Base-by-base conservation (phyloP, 306 rosid genomes). In the Vicia faba region DNA sequence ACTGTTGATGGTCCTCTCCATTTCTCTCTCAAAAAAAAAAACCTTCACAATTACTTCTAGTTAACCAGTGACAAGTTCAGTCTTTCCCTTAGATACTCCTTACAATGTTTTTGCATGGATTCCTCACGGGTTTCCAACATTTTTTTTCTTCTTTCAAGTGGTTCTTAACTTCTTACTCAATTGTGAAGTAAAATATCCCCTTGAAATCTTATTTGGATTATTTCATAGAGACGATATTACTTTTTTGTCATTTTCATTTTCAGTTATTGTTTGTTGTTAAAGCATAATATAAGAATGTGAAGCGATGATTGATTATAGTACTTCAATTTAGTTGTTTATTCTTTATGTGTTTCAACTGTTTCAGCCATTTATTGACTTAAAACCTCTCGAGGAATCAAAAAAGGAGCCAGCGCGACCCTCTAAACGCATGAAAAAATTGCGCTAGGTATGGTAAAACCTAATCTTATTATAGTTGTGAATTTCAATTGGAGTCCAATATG, bases 321-420 rank as follows among this genome's bases (percentile, higher is more conserved):
- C 50, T 80, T 69, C 73, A 54, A 26, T 69, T 8, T 55, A 62
- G 16, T 13, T 63, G 62, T 41, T 35, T 67, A 29, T 58, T 33
- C 15, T 35, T 70, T 16, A 28, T 8, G 0, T 69, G 23, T 71
- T 14, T 80, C 76, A 56, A 65, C 72, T 72, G 41, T 80, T 82
- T 93, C 96, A 92, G 97, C 97, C 97, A 63, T 83, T 72, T 61
- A 79, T 92, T 51, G 97, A 89, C 70, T 31, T 89, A 74, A 87
- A 79, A 79, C 29, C 79, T 70, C 87, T 77, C 0, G 92, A 89
- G 62, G 88, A 87, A 66, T 40, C 89, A 28, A 85, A 85, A 85
- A 92, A 84, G 79, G 96, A 92, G 71, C 64, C 82, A 50, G 66
- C 70, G 31, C 81, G 95, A 39, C 84, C 88, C 61, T 79, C 87